Evolutionary conservation across 805 yeast species (phyloP).

Genomic region (Cephaloascus fragrans): DNA sequence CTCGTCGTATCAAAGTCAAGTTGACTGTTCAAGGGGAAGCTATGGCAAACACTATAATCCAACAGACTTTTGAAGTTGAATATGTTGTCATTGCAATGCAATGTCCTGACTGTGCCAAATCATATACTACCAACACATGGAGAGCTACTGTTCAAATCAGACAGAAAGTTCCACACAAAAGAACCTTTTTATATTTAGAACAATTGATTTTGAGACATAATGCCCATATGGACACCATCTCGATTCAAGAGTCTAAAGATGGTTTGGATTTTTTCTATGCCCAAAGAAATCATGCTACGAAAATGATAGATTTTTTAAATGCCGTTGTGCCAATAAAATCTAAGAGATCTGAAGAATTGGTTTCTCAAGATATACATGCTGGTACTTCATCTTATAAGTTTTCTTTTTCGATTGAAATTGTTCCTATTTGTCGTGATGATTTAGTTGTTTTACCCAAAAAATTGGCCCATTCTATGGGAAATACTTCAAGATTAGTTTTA

Average conservation of each 20-base stretch:
- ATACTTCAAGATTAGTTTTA: constrained; percentile 69
- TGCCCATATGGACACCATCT: constrained; percentile 89
- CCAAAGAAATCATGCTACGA: constrained; percentile 82
- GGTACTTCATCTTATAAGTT: constrained; percentile 85
- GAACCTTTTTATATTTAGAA: constrained; percentile 92
- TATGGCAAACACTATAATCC: constrained; percentile 80
- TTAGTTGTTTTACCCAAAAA: constrained; percentile 84
- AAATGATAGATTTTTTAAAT: constrained; percentile 83
- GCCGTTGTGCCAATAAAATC: constrained; percentile 79
- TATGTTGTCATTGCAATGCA: constrained; percentile 91
- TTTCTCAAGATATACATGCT: constrained; percentile 86
- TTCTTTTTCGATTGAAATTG: constrained; percentile 86
- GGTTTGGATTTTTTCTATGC: constrained; percentile 92
- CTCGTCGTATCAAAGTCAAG: constrained; percentile 86
- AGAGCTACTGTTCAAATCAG: constrained; percentile 95
- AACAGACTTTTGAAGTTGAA: constrained; percentile 92
- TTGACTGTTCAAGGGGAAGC: constrained; percentile 97
- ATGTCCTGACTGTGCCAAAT: constrained; percentile 97
- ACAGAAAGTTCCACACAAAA: constrained; percentile 93
- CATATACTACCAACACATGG: constrained; percentile 96
- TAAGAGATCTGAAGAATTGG: constrained; percentile 83
- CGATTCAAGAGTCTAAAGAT: constrained; percentile 86
- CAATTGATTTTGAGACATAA: constrained; percentile 88
- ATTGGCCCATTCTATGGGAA: constrained; percentile 76
- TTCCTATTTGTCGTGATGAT: constrained; percentile 95